phyloP scores from a whole-genome alignment of 2,329 filamentous ascomycete genomes.

The Zymoseptoria brevis region DNA sequence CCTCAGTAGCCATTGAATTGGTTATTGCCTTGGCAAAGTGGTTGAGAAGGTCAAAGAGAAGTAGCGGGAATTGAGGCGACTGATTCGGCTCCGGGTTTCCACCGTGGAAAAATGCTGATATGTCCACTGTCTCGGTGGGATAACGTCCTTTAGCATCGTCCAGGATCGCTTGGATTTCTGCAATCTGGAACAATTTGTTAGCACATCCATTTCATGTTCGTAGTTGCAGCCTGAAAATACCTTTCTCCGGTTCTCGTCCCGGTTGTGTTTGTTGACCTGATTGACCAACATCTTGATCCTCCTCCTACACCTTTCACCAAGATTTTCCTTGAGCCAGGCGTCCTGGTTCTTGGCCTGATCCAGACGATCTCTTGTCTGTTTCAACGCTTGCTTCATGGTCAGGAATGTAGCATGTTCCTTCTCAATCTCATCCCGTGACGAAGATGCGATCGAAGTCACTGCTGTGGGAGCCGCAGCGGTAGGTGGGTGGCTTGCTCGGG shows the following conservation, averaged over 20 bases:
- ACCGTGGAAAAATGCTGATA: conserved; percentile 34
- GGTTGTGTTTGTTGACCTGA: conserved; percentile 57
- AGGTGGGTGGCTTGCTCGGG: not conserved
- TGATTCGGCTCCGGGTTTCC: conserved; percentile 20
- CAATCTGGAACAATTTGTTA: conserved; percentile 30
- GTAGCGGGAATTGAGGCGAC: conserved; percentile 33
- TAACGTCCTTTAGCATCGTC: conserved; percentile 29
- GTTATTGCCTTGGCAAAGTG: conserved; percentile 67
- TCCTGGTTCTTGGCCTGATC: not conserved
- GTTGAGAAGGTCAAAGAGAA: conserved; percentile 64
- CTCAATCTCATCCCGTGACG: not conserved
- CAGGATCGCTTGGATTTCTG: conserved; percentile 46
- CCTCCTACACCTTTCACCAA: conserved; percentile 26
- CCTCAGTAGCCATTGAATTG: conserved; percentile 46
- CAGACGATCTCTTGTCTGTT: conserved; percentile 40
- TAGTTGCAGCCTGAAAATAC: conserved; percentile 34
- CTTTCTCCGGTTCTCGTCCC: conserved; percentile 52
- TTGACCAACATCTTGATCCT: conserved; percentile 65
- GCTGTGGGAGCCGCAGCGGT: not conserved
- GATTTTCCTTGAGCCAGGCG: not conserved
- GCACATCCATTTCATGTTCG: conserved; percentile 1
- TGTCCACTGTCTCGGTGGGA: conserved; percentile 20
- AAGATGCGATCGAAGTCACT: not conserved
- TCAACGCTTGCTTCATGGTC: conserved; percentile 39
- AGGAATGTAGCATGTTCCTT: not conserved